Evolutionary conservation across 2,329 filamentous ascomycete genomes (phyloP).

Genomic region (Penicillium sp.): DNA sequence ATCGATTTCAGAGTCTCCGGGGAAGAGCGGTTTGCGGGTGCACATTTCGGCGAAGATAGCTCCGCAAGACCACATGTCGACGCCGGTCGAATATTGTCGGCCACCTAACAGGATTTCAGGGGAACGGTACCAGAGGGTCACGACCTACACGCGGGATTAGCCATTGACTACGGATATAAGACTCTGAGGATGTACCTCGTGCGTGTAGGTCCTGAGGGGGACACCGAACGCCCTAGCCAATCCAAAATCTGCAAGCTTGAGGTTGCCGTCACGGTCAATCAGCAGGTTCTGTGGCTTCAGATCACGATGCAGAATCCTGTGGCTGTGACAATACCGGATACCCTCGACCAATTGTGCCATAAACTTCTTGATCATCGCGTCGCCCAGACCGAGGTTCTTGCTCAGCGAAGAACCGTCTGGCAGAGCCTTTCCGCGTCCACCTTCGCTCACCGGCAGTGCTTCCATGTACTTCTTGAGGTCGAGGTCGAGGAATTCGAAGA

Average conservation of each 20-base stretch:
- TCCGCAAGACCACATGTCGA: constrained; percentile 95
- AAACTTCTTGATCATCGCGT: constrained; percentile 88
- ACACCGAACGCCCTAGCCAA: constrained; percentile 89
- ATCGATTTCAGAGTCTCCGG: constrained; percentile 90
- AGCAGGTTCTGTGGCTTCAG: constrained; percentile 90
- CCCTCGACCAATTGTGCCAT: constrained; percentile 87
- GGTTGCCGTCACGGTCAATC: constrained; percentile 83
- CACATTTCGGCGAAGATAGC: constrained; percentile 98
- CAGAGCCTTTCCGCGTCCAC: constrained; percentile 81
- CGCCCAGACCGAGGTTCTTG: constrained; percentile 73
- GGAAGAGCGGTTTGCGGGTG: constrained; percentile 89
- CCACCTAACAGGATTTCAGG: constrained; percentile 90
- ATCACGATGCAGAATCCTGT: constrained; percentile 85
- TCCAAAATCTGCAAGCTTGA: constrained; percentile 90
- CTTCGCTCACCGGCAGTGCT: constrained; percentile 79
- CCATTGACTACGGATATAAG: not conserved
- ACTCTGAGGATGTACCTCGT: constrained; percentile 63
- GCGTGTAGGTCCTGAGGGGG: constrained; percentile 87
- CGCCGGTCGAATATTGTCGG: constrained; percentile 89
- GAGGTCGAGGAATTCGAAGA: constrained; percentile 88
- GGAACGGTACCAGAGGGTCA: constrained; percentile 90
- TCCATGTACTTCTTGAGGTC: constrained; percentile 84
- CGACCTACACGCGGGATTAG: constrained; percentile 61
- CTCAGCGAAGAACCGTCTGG: constrained; percentile 74
- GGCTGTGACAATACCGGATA: constrained; percentile 85